These are phyloP conservation scores for Obelidium mucronatum DNA, from an alignment of 192 early-diverging fungal genomes.

Conservation along the genomic window DNA sequence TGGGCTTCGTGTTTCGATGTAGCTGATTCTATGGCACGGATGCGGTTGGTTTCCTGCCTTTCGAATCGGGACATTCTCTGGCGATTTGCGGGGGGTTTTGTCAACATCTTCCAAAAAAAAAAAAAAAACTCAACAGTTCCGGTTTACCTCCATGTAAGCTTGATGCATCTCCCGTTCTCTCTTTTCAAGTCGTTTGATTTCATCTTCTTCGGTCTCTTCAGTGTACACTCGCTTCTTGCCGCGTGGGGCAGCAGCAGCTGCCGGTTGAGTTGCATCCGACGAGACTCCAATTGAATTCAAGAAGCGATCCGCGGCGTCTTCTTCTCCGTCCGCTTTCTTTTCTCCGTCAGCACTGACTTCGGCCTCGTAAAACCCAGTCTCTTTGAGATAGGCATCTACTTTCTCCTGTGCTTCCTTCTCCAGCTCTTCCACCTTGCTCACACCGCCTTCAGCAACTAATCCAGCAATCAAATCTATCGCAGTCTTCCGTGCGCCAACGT, in stretches of 20 bases:
- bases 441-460: not conserved
- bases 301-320: conserved; percentile 16
- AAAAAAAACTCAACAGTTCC: no score
- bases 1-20: conserved; percentile 52
- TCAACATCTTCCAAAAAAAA: conserved; percentile 1
- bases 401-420: not conserved
- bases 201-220: conserved; percentile 57
- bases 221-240: not conserved
- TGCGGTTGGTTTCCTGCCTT: conserved; percentile 53
- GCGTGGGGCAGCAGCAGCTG: conserved; percentile 43
- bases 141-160: conserved; percentile 50
- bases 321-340: not conserved
- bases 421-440: not conserved
- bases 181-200: conserved; percentile 52
- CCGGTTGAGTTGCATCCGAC: not conserved
- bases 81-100: conserved; percentile 1
- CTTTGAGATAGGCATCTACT: not conserved
- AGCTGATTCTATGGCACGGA: conserved; percentile 38
- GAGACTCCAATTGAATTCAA: not conserved
- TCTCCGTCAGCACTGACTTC: not conserved
- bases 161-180: conserved; percentile 49
- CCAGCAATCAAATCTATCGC: not conserved
- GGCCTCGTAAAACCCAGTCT: not conserved
- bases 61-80: conserved; percentile 75
- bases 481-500: conserved; percentile 17